Evolutionary conservation across 2,329 filamentous ascomycete species (phyloP).

Genomic region (Didymella exigua): DNA sequence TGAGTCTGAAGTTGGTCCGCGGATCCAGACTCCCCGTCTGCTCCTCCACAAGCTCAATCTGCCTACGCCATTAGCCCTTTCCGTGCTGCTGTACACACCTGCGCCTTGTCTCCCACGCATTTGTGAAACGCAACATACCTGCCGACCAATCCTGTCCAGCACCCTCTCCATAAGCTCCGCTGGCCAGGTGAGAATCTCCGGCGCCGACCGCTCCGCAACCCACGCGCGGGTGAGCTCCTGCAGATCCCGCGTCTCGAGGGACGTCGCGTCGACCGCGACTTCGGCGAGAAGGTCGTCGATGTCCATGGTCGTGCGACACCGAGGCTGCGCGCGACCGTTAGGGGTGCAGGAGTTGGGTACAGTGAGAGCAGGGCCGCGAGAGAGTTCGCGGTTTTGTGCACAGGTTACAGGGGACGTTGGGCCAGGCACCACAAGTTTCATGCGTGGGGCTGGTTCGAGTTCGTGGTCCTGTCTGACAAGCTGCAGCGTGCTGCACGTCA

Average conservation of each 20-base stretch:
- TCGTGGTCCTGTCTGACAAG: slow-evolving; percentile 8
- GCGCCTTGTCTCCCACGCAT: neutral
- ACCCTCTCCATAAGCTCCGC: slow-evolving; percentile 80
- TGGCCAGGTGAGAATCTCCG: slow-evolving; percentile 83
- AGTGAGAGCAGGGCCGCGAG: neutral
- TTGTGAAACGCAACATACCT: slow-evolving; percentile 34
- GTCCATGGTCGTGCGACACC: slow-evolving; percentile 44
- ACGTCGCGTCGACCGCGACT: slow-evolving; percentile 52
- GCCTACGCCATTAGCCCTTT: slow-evolving; percentile 34
- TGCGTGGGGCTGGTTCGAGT: slow-evolving; percentile 1
- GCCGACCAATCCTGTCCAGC: slow-evolving; percentile 60
- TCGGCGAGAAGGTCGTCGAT: slow-evolving; percentile 61
- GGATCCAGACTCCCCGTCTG: slow-evolving; percentile 85
- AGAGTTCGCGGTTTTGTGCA: neutral
- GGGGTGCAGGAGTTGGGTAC: neutral
- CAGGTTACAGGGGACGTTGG: neutral
- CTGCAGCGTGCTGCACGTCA: slow-evolving; percentile 10
- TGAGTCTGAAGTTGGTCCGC: slow-evolving; percentile 88
- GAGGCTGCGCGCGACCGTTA: neutral
- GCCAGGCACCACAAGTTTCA: neutral
- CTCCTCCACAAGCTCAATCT: slow-evolving; percentile 58
- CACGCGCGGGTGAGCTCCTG: slow-evolving; percentile 89
- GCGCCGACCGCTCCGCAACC: slow-evolving; percentile 88
- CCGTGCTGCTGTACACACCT: neutral
- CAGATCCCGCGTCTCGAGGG: slow-evolving; percentile 72